Conservation (phyloP, 202 grass and related monocot species). For the Schoenoplectus tabernaemontani region DNA sequence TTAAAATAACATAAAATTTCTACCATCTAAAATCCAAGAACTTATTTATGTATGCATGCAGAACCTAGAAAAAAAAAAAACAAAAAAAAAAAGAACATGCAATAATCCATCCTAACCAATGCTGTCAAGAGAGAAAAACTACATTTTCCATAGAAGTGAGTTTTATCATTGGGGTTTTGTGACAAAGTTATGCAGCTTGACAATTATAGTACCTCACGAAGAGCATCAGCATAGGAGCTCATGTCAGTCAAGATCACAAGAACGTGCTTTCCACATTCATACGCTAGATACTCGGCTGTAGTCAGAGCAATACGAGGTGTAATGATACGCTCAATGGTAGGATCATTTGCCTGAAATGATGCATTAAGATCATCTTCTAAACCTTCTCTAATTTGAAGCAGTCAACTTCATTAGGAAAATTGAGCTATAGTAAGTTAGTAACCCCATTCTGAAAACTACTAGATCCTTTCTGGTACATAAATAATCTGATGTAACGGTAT, state of each 20-base stretch:
- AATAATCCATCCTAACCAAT: background rate
- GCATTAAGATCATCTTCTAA: background rate
- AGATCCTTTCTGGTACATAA: background rate
- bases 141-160: background rate
- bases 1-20: background rate
- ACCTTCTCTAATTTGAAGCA: slow-evolving; percentile 1
- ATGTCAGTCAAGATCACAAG: slow-evolving; percentile 99
- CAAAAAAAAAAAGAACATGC: background rate
- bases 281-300: slow-evolving; percentile 95
- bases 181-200: background rate
- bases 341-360: slow-evolving; percentile 81
- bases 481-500: background rate
- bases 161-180: background rate
- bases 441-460: background rate
- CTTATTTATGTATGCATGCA: background rate
- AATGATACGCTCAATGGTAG: slow-evolving; percentile 94
- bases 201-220: slow-evolving; percentile 71
- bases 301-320: slow-evolving; percentile 96
- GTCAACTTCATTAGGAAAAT: background rate
- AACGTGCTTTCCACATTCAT: slow-evolving; percentile 95
- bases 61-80: background rate
- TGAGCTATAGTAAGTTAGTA: background rate
- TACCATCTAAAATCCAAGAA: too few species aligned
- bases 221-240: slow-evolving; percentile 97
- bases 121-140: background rate